Evolutionary conservation across 257 asterid species (phyloP).

Genomic region (Solanum paucissectum): DNA sequence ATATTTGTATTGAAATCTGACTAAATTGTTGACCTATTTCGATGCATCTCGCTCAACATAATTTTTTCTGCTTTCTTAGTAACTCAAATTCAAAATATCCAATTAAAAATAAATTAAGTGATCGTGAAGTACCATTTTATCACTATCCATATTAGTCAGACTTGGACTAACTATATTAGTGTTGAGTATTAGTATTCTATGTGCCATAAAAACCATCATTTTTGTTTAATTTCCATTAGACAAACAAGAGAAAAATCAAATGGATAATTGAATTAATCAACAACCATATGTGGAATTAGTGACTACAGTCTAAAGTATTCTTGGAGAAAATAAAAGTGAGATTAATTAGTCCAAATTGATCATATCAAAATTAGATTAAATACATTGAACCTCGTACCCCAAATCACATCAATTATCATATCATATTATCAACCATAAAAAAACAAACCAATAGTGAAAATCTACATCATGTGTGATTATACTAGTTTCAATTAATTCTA

Average conservation of each 20-base stretch:
- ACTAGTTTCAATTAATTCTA: neutral
- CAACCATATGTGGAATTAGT: neutral
- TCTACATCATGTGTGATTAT: neutral
- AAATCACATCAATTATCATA: neutral
- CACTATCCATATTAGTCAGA: neutral
- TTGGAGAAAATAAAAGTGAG: no score
- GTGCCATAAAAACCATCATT: neutral
- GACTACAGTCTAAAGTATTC: neutral
- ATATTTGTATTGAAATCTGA: rapidly evolving
- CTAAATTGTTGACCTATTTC: neutral
- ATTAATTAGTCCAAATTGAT: neutral
- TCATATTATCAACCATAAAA: neutral
- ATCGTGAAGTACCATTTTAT: no score
- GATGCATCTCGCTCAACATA: no score
- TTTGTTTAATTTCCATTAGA: neutral
- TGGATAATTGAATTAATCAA: neutral
- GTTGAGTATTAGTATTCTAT: neutral
- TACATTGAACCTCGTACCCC: neutral
- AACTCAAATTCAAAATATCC: neutral
- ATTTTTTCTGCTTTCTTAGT: neutral
- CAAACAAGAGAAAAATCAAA: neutral
- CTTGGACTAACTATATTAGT: neutral
- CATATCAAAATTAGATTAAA: neutral
- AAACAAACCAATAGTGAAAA: neutral
- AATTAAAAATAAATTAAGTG: neutral